Base-by-base conservation (phyloP, 2,329 filamentous ascomycete genomes). In the Ophiostoma angusticollis region DNA sequence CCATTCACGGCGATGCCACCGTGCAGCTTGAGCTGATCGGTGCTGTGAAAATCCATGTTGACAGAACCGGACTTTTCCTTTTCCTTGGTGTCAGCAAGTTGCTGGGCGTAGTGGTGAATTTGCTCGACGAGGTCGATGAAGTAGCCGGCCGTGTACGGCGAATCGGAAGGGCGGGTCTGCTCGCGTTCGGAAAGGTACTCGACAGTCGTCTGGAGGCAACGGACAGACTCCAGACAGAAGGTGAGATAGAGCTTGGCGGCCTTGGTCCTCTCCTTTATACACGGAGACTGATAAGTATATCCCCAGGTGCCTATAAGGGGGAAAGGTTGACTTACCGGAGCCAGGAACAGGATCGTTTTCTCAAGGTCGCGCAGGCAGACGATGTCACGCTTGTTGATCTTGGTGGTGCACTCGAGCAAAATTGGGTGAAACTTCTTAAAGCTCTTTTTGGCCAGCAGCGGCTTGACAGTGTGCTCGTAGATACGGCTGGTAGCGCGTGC, bases 81-180 rank as follows among this genome's bases (percentile, higher is more conserved):
- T 35, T 34, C 32, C 17, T 84, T 79, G 48, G 78, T 74, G 49
- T 78, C 78, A 47, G 80, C 78, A 52, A 95, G 77, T 58, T 91
- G 83, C 53, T 78, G 74, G 45, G 85, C 87, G 74, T 94, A 93
- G 57, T 84, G 75, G 57, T 79, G 76, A 52, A 95, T 86, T 73
- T 95, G 87, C 58, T 93, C 84, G 58, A 93, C 80, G 45, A 96
- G 78, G 65, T 96, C 89, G 64, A 95, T 80, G 58, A 95, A 95
- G 64, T 96, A 96, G 57, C 84, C 84, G 72, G 83, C 85, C 70
- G 80, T 91, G 68, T 95, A 96, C 49, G 86, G 85, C 53, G 82
- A 79, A 61, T 96, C 89, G 61, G 75, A 68, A 44, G 84, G 81
- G 58, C 84, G 77, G 49, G 80, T 79, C 64, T 89, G 84, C 59